phyloP scores from a whole-genome alignment of 768 basidiomycete genomes.

The Russula ochroleuca region DNA sequence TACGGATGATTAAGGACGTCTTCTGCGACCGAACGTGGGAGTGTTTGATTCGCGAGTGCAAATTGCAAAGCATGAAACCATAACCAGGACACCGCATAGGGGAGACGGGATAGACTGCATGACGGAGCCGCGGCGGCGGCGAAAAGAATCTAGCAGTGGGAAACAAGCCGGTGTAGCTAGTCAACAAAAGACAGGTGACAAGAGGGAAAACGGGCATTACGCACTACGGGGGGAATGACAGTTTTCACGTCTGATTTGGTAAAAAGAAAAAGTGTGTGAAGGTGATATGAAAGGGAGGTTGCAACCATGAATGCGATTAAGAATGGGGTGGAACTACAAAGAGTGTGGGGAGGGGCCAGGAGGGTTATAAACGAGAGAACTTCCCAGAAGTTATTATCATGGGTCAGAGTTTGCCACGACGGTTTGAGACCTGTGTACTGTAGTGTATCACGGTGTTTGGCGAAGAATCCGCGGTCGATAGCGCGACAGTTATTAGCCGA shows the following conservation, averaged over 20 bases:
- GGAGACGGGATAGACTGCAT: constrained; percentile 11
- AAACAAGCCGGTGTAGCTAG: neutral
- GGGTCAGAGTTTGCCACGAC: neutral
- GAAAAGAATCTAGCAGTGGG: constrained; percentile 17
- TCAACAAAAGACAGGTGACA: neutral
- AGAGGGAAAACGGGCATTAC: neutral
- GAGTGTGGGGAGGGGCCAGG: neutral
- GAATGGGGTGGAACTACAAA: neutral
- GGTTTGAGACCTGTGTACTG: no score
- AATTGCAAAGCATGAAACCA: constrained; percentile 35
- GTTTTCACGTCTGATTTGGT: constrained; percentile 32
- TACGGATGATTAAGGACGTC: constrained; percentile 35
- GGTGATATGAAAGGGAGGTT: neutral
- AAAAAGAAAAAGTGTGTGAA: constrained; percentile 30
- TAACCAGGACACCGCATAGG: constrained; percentile 30
- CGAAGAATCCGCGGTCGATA: neutral
- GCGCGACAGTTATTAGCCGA: neutral
- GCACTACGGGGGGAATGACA: constrained; percentile 29
- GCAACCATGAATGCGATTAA: neutral
- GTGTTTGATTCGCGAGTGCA: constrained; percentile 34
- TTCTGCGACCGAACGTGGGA: constrained; percentile 27
- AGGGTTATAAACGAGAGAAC: neutral
- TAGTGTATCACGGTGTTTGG: neutral
- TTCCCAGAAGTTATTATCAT: neutral
- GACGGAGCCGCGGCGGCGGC: constrained; percentile 24